Evolutionary conservation across 2,329 filamentous ascomycete genomes (phyloP), one percentile per base, ranked within the genome.

Genomic region (Diaporthe sp.): DNA sequence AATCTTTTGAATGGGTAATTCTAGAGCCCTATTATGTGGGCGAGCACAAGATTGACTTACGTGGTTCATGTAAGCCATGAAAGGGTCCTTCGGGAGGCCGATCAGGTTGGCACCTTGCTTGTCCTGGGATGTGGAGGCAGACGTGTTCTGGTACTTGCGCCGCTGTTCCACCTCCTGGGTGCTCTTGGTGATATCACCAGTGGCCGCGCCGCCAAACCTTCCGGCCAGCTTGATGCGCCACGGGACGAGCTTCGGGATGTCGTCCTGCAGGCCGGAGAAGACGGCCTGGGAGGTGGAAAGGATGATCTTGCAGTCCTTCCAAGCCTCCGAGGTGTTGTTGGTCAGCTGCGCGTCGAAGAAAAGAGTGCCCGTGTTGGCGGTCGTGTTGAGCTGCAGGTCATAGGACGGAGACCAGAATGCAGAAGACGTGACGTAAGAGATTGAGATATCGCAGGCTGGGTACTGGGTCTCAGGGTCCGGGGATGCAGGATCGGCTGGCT

Each of bases 221-320:
- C 83, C 82, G 19, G 80, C 84, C 9, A 92, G 82, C 75, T 87
- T 87, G 78, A 93, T 85, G 68, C 84, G 87, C 92, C 92, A 93
- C 0, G 90, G 86, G 1, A 85, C 80, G 49, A 93, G 85, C 5
- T 81, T 83, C 0, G 92, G 92, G 2, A 91, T 88, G 17, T 83
- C 82, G 75, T 92, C 89, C 34, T 88, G 86, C 2, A 92, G 83
- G 1, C 88, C 88, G 2, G 88, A 86, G 72, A 90, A 91, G 7
- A 87, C 87, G 4, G 91, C 89, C 79, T 93, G 90, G 0, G 91
- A 92, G 0, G 91, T 93, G 3, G 92, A 93, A 7, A 94, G 87
- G 0, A 87, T 88, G 51, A 94, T 83, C 77, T 88, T 90, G 81
- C 90, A 89, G 82, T 90, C 88, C 42, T 84, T 85, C 92, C 92